Evolutionary conservation across 2,329 filamentous ascomycete species (phyloP).

Genomic region (Beauveria varroae): DNA sequence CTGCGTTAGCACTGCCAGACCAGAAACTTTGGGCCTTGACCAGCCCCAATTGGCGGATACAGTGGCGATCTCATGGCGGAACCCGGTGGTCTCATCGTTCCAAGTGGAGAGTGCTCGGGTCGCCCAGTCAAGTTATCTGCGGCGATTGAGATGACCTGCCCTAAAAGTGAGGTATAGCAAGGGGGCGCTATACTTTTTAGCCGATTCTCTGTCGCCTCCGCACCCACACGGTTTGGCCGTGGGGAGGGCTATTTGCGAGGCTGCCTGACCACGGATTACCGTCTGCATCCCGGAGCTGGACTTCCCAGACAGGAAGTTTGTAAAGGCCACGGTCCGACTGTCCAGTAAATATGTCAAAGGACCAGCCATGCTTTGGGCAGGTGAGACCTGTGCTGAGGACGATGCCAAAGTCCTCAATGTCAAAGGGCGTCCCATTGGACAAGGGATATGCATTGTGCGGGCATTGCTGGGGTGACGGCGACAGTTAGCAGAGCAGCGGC

Average conservation of each 20-base stretch:
- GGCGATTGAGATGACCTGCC: not conserved
- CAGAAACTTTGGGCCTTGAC: too few species aligned
- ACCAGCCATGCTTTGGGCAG: conserved; percentile 65
- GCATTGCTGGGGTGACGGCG: conserved; percentile 41
- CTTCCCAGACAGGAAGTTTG: conserved; percentile 55
- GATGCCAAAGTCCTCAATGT: conserved; percentile 67
- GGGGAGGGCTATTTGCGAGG: not conserved
- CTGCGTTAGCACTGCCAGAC: not conserved
- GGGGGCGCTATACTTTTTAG: not conserved
- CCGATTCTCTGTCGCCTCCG: conserved; percentile 11
- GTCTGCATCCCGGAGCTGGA: conserved; percentile 40
- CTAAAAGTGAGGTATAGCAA: not conserved
- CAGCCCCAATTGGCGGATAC: not conserved
- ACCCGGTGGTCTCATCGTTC: not conserved
- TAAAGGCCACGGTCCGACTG: conserved; percentile 55
- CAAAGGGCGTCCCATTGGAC: conserved; percentile 54
- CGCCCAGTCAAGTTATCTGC: not conserved
- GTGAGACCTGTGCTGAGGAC: conserved; percentile 53
- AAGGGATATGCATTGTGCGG: conserved; percentile 62
- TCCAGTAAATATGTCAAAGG: conserved; percentile 60
- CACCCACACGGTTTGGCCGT: conserved; percentile 10
- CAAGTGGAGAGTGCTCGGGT: not conserved
- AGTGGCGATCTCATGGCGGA: conserved; percentile 1
- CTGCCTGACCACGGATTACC: not conserved
- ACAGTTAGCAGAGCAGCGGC: not conserved